Base-by-base conservation (phyloP, 2,329 filamentous ascomycete genomes). In the Claviceps humidiphila region DNA sequence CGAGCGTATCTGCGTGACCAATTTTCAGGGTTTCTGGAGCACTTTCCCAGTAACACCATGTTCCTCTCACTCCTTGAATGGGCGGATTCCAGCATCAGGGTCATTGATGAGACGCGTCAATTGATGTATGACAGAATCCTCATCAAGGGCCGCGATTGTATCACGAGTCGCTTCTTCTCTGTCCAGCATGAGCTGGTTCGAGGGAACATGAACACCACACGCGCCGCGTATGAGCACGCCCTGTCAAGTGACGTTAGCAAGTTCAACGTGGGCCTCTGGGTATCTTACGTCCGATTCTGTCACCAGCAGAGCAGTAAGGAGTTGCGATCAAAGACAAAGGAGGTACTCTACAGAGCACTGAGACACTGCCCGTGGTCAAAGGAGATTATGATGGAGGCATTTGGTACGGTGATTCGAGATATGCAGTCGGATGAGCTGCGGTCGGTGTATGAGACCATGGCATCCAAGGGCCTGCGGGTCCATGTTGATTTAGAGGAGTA, bases 51-150 rank as follows among this genome's bases (percentile, higher is more conserved):
- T 48, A 96, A 95, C 68, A 86, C 81, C 1, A 74, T 88, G 5
- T 84, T 96, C 55, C 74, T 94, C 1, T 73, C 77, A 1, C 69
- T 93, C 0, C 85, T 85, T 57, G 77, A 82, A n/a, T 86, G 83
- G 73, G 82, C 87, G 56, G 84, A 91, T 62, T 74, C 80, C 2
- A 79, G 83, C 7, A 79, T 88, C 44, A 78, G 83, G 24, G 76
- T 93, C 51, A 79, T 89, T 55, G 87, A 94, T 58, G 84, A 87
- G 17, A 79, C 94, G 20, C 81, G 86, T n/a, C 73, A 77, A 5
- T 68, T 87, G 8, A 70, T 90, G 11, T 67, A 75, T 20, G 73
- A 74, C 62, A 75, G 75, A 61, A 66, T 80, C 0, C 65, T 77
- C 2, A 57, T 63, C 5, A 58, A 61, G 16, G 49, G 54, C 6